Base-by-base conservation (phyloP, 2,329 filamentous ascomycete species). In the Calonectria multiphialidica region DNA sequence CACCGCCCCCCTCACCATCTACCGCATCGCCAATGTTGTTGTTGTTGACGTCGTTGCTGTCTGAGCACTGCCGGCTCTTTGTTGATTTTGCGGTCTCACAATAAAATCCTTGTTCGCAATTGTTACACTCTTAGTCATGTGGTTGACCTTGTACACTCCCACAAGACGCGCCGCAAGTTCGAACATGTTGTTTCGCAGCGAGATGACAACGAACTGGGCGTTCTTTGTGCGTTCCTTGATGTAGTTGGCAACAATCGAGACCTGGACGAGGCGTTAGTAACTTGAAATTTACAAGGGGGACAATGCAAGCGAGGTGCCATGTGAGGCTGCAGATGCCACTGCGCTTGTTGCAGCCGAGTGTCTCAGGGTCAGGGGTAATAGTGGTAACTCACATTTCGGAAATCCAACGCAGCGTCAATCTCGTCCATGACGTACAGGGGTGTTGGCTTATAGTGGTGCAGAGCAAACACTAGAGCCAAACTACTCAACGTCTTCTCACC, bases 151-250 rank as follows among this genome's bases (percentile, higher is more conserved):
- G 88, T 99, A 99, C 68, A 99, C 97, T 77, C 97, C 97, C 16
- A 99, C 95, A 72, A 99, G 90, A 68, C 97, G 91, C 70, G 95
- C 92, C n/a, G 97, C 96, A 75, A 99, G 91, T 88, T 99, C 97
- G 84, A 99, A 99, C 97, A 99, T 99, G 88, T 99, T 99, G 86
- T 99, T 99, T 80, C 97, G 90, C 80, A 99, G 88, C 18, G 95
- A 98, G 81, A 99, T 99, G 81, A 99, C 97, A 79, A 99, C 97
- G 83, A 99, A 99, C 82, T 99, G 97, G 2, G 97, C 97, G 85
- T 99, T 99, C 89, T 98, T 98, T 72, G 97, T 99, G 67, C 97
- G 90, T 87, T 99, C 97, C 87, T 98, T 98, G 89, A 99, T 99
- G 84, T 99, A 99, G 80, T 95, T 97, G 71, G 97, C 97, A 55